phyloP scores from a whole-genome alignment of 176 grass and related monocot species.

The Zoysia japonica region DNA sequence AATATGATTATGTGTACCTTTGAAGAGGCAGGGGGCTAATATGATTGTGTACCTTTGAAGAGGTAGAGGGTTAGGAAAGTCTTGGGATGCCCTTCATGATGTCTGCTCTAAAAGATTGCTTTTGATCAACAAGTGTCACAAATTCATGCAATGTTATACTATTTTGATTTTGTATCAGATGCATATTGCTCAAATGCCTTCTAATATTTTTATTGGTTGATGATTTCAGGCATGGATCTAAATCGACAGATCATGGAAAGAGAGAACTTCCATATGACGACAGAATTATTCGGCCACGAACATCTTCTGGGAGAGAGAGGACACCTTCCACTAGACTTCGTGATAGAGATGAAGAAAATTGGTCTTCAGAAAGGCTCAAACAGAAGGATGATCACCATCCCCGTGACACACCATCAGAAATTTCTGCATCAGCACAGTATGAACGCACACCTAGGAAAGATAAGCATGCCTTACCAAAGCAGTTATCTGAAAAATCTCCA shows the following conservation, averaged over 20 bases:
- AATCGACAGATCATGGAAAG: conserved; percentile 65
- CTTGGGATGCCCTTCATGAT: conserved; percentile 8
- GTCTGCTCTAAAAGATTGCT: conserved; percentile 1
- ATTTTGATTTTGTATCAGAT: conserved; percentile 13
- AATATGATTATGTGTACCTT: background rate
- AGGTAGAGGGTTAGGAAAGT: background rate
- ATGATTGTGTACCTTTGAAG: background rate
- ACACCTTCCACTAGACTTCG: conserved; percentile 61
- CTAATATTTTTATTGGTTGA: background rate
- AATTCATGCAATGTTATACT: background rate
- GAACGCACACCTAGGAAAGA: conserved; percentile 72
- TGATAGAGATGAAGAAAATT: conserved; percentile 59
- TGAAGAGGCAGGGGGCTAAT: background rate
- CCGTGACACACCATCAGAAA: conserved; percentile 55
- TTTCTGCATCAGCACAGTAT: conserved; percentile 55
- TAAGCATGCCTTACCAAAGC: conserved; percentile 60
- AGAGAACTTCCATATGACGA: conserved; percentile 69
- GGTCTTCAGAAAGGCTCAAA: conserved; percentile 59
- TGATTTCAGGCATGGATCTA: conserved; percentile 73
- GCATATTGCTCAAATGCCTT: conserved; percentile 23
- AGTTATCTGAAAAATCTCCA: conserved; percentile 68
- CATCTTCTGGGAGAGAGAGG: conserved; percentile 60
- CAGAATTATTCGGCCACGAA: conserved; percentile 60
- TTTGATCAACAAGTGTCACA: conserved; percentile 21
- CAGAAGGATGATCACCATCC: conserved; percentile 67